phyloP scores from a whole-genome alignment of 2,329 filamentous ascomycete genomes.

The Pyrenochaeta sp. region DNA sequence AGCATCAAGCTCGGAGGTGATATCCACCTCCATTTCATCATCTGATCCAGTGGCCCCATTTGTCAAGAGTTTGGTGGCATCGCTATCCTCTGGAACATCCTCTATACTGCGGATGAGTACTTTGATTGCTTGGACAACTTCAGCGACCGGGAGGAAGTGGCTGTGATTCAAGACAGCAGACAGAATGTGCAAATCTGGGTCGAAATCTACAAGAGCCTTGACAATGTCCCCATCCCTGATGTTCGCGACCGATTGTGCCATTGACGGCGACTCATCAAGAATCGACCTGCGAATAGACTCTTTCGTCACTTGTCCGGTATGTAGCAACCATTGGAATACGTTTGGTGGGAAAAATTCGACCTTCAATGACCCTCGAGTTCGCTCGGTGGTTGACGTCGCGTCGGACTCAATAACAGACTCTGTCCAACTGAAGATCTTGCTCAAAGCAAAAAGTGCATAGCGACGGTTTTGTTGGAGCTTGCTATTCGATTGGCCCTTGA shows the following conservation, averaged over 20 bases:
- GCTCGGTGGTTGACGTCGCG: conserved; percentile 3
- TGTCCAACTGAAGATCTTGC: conserved; percentile 55
- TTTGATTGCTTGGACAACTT: conserved; percentile 71
- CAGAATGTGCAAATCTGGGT: conserved; percentile 72
- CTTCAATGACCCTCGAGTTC: conserved; percentile 34
- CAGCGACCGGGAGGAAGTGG: conserved; percentile 69
- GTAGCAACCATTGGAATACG: conserved; percentile 66
- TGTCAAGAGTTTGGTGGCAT: conserved; percentile 51
- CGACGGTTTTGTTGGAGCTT: conserved; percentile 68
- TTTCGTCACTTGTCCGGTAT: conserved; percentile 59
- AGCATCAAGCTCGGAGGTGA: conserved; percentile 49
- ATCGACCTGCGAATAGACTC: conserved; percentile 54
- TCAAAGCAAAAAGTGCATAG: conserved; percentile 65
- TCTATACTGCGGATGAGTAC: conserved; percentile 74
- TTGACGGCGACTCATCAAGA: conserved; percentile 42
- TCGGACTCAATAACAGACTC: conserved; percentile 9
- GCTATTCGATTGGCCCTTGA: conserved; percentile 36
- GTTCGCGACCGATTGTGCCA: conserved; percentile 55
- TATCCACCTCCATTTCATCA: conserved; percentile 42
- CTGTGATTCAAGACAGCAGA: conserved; percentile 68
- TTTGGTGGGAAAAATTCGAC: conserved; percentile 58
- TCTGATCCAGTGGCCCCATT: conserved; percentile 33
- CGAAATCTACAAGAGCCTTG: conserved; percentile 67
- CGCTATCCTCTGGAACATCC: conserved; percentile 36
- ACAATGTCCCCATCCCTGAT: conserved; percentile 68